Conservation (phyloP, 768 basidiomycete genomes). For the Russula earlei region DNA sequence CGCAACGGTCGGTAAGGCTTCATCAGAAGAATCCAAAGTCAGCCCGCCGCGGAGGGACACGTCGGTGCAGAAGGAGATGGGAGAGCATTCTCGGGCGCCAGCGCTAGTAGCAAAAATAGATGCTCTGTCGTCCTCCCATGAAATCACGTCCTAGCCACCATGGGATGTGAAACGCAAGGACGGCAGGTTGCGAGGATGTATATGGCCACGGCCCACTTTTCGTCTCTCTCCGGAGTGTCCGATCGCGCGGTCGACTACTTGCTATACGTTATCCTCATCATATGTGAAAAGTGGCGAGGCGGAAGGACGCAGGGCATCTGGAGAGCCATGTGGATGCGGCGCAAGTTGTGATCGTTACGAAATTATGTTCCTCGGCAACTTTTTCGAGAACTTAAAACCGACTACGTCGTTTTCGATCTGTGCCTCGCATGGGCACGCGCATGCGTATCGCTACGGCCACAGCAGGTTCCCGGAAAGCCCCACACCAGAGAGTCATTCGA, state of each 20-base stretch:
- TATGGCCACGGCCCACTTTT: not conserved
- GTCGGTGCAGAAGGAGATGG: not conserved
- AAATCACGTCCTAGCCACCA: no score
- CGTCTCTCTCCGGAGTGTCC: not conserved
- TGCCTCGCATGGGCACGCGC: no score
- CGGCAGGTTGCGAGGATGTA: not conserved
- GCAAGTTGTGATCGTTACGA: not conserved
- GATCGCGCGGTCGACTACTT: not conserved
- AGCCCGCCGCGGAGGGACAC: not conserved
- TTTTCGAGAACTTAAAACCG: no score
- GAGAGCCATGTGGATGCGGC: not conserved
- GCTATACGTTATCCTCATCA: not conserved
- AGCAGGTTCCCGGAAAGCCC: no score
- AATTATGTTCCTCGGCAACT: not conserved
- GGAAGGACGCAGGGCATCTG: not conserved
- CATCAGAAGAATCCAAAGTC: not conserved
- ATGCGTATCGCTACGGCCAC: no score
- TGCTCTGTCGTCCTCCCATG: no score
- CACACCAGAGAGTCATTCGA: no score
- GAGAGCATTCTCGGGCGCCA: no score
- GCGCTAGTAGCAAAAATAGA: no score
- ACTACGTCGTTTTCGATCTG: no score
- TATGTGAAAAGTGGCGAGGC: not conserved
- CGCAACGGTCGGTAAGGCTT: not conserved
- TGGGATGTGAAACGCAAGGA: not conserved